phyloP scores from a whole-genome alignment of 78 protist genomes.

The Polysphondylium violaceum region DNA sequence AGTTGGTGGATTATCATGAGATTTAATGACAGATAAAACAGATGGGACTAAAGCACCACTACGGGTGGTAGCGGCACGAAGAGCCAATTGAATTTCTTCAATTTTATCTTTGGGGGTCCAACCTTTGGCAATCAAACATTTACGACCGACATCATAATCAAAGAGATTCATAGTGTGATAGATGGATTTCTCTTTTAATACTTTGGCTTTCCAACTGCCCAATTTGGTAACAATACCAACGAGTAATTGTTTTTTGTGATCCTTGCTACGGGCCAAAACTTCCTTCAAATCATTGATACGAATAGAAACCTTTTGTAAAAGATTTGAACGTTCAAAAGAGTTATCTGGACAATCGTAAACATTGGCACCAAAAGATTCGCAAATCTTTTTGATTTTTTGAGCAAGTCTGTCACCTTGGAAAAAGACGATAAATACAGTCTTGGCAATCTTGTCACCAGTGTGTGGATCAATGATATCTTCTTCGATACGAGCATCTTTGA shows the following conservation, averaged over 20 bases:
- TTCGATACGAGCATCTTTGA: slow-evolving; percentile 83
- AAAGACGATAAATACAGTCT: slow-evolving; percentile 89
- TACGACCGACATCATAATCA: slow-evolving; percentile 87
- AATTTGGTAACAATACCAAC: slow-evolving; percentile 34
- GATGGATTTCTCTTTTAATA: slow-evolving; percentile 89
- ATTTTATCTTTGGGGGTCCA: slow-evolving; percentile 89
- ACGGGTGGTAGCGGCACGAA: slow-evolving; percentile 79
- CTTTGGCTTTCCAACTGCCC: slow-evolving; percentile 65
- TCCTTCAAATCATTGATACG: slow-evolving; percentile 66
- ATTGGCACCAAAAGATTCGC: slow-evolving; percentile 90
- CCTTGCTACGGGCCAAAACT: slow-evolving; percentile 78
- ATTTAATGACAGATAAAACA: slow-evolving; percentile 64
- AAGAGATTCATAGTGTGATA: slow-evolving; percentile 95
- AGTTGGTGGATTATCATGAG: slow-evolving; percentile 96
- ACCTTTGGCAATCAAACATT: slow-evolving; percentile 92
- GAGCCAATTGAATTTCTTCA: slow-evolving; percentile 71
- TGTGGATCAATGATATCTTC: slow-evolving; percentile 78
- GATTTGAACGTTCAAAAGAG: slow-evolving; percentile 76
- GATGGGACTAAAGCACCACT: slow-evolving; percentile 87
- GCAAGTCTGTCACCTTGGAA: slow-evolving; percentile 90
- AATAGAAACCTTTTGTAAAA: slow-evolving; percentile 58
- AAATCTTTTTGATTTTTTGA: slow-evolving; percentile 88
- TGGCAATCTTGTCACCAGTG: slow-evolving; percentile 64
- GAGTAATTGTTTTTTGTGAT: slow-evolving; percentile 73
- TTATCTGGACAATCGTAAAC: slow-evolving; percentile 90